A percentile compares a stretch with the other conserved stretches of the same genome.
These are phyloP conservation scores for Symmetrospora coprosmae DNA, from an alignment of 768 basidiomycete species.

Conservation along the genomic window DNA sequence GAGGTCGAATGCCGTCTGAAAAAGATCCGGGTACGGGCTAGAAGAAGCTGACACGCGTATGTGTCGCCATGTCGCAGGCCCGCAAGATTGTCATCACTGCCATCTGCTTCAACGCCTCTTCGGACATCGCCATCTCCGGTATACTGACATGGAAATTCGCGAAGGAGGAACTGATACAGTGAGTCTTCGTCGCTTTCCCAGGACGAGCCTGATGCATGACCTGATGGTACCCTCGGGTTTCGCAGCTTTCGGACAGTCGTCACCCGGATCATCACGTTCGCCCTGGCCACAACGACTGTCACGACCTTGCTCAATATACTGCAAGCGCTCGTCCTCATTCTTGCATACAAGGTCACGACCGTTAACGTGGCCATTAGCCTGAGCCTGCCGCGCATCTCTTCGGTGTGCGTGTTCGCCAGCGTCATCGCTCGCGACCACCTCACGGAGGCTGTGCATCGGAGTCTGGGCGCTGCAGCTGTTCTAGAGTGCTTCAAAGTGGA, in stretches of 20 bases:
- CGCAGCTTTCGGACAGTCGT: not conserved
- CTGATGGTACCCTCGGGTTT: not conserved
- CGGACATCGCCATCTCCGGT: not conserved
- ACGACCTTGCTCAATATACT: not conserved
- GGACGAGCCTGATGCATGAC: no score
- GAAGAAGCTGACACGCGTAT: not conserved
- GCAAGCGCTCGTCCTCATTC: not conserved
- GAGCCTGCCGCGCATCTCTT: not conserved
- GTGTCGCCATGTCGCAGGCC: not conserved
- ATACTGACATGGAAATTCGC: not conserved
- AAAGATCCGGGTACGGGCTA: no score
- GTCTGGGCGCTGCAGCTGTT: no score
- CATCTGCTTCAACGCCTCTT: not conserved
- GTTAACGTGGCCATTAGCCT: not conserved
- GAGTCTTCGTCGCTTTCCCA: not conserved
- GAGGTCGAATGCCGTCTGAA: no score
- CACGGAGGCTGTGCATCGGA: no score
- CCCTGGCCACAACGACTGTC: not conserved
- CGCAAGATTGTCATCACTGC: not conserved
- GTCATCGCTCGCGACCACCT: not conserved
- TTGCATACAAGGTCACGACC: not conserved
- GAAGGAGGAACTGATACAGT: not conserved
- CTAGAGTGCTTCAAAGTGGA: no score
- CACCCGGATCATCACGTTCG: not conserved
- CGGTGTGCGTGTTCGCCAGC: not conserved